A percentile compares a stretch with the other conserved stretches of the same genome.
phyloP scores from a whole-genome alignment of 2,329 filamentous ascomycete genomes.

The Zymoseptoria tritici region DNA sequence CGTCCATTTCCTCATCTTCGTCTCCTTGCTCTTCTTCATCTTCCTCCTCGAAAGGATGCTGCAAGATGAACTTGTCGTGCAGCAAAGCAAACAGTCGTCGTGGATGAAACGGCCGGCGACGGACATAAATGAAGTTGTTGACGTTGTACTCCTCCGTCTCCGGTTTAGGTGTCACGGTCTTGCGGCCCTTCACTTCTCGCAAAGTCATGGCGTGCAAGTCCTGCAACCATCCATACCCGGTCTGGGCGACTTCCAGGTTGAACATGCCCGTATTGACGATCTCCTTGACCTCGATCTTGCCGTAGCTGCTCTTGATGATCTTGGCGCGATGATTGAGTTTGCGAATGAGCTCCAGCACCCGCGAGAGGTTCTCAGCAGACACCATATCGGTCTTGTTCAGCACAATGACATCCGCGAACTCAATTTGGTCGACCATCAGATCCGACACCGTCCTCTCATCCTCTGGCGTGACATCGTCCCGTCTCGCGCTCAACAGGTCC shows the following conservation, averaged over 20 bases:
- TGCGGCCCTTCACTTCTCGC: conserved; percentile 48
- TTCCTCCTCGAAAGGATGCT: conserved; percentile 31
- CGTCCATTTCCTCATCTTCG: conserved; percentile 16
- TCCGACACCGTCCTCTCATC: conserved; percentile 69
- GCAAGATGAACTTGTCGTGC: conserved; percentile 38
- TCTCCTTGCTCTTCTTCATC: conserved; percentile 18
- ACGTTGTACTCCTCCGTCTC: conserved; percentile 63
- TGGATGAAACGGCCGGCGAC: conserved; percentile 41
- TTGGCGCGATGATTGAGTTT: conserved; percentile 61
- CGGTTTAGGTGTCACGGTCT: conserved; percentile 56
- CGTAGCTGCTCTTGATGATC: conserved; percentile 53
- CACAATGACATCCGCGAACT: conserved; percentile 67
- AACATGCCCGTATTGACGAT: conserved; percentile 62
- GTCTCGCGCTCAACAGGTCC: conserved; percentile 59
- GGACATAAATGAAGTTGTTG: conserved; percentile 61
- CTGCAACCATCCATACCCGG: conserved; percentile 62
- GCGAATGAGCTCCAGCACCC: conserved; percentile 26
- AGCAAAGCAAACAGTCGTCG: conserved; percentile 35
- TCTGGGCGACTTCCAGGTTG: conserved; percentile 55
- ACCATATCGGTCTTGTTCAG: conserved; percentile 64
- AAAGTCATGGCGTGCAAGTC: conserved; percentile 62
- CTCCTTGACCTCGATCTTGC: conserved; percentile 53
- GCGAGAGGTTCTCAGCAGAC: conserved; percentile 32
- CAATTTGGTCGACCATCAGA: conserved; percentile 69
- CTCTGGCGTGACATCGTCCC: conserved; percentile 53